A percentile compares a stretch with the other conserved stretches of the same genome.
Conservation (phyloP, 805 yeast genomes). For the Yamadazyma philogaea region DNA sequence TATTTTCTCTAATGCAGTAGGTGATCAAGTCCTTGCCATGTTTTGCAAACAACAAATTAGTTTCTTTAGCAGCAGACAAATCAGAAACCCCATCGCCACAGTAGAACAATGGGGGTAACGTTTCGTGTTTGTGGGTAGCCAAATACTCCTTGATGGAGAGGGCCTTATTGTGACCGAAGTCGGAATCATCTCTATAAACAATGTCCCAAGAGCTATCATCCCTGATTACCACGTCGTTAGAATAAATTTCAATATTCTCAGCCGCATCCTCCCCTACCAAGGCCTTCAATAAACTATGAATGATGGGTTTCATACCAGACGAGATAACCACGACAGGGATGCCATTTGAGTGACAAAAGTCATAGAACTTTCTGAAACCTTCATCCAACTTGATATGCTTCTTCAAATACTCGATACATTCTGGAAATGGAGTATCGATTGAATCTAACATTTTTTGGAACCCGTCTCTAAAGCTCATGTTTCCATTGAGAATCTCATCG, state of each 20-base stretch:
- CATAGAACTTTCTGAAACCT: conserved; percentile 78
- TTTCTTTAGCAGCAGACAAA: conserved; percentile 90
- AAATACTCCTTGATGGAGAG: conserved; percentile 61
- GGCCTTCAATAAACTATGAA: conserved; percentile 67
- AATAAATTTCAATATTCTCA: conserved; percentile 69
- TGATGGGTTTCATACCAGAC: conserved; percentile 92
- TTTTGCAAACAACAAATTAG: conserved; percentile 90
- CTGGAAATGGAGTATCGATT: conserved; percentile 68
- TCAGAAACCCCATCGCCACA: conserved; percentile 99
- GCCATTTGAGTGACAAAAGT: conserved; percentile 67
- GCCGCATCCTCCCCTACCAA: conserved; percentile 78
- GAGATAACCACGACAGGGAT: conserved; percentile 88
- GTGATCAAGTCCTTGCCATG: conserved; percentile 85
- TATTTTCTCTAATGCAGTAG: conserved; percentile 74
- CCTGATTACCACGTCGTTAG: conserved; percentile 64
- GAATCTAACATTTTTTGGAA: conserved; percentile 84
- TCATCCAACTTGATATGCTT: conserved; percentile 76
- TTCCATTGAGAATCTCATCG: conserved; percentile 67
- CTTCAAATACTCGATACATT: conserved; percentile 71
- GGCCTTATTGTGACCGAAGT: conserved; percentile 95
- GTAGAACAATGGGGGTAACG: conserved; percentile 70
- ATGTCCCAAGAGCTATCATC: conserved; percentile 73
- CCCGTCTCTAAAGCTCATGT: conserved; percentile 73
- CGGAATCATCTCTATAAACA: conserved; percentile 76
- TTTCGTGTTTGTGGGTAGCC: conserved; percentile 25